Conservation (phyloP, 805 yeast species). For the Barnettozyma populi region DNA sequence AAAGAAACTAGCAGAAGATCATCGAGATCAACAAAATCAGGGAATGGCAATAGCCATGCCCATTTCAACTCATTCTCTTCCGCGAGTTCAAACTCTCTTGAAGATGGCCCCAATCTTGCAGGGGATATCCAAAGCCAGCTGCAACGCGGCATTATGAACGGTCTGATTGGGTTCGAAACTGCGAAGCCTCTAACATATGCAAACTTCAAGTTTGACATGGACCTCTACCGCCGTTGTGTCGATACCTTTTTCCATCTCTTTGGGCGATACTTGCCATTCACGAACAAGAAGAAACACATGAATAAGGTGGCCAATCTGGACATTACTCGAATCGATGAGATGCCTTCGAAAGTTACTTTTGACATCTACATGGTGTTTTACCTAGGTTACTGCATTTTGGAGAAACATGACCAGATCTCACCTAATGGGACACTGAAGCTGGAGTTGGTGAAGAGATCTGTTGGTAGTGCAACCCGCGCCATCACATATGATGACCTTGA, state of each 20-base stretch:
- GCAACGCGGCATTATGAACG: not conserved
- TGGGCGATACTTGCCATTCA: slow-evolving; percentile 8
- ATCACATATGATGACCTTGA: slow-evolving; percentile 35
- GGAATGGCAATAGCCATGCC: not conserved
- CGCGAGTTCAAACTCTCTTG: not conserved
- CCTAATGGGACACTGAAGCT: slow-evolving; percentile 35
- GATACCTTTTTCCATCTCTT: slow-evolving; percentile 9
- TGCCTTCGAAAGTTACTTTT: slow-evolving; percentile 31
- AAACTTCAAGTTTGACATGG: slow-evolving; percentile 2
- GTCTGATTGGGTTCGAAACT: not conserved
- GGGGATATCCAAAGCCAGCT: not conserved
- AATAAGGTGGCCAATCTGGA: slow-evolving; percentile 37
- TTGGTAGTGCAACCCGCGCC: slow-evolving; percentile 34
- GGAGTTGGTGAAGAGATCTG: slow-evolving; percentile 36
- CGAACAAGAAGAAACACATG: slow-evolving; percentile 8
- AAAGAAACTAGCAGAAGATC: not conserved
- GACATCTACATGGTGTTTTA: slow-evolving; percentile 49
- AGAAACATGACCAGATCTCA: slow-evolving; percentile 33
- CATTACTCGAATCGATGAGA: slow-evolving; percentile 14
- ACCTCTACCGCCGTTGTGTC: slow-evolving; percentile 4
- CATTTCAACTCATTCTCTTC: not conserved
- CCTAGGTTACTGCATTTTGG: slow-evolving; percentile 48
- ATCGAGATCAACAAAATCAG: not conserved
- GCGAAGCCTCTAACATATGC: not conserved
- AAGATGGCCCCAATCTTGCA: not conserved